phyloP scores from a whole-genome alignment of 129 eudicot species.

The Flaveria ramosissima region DNA sequence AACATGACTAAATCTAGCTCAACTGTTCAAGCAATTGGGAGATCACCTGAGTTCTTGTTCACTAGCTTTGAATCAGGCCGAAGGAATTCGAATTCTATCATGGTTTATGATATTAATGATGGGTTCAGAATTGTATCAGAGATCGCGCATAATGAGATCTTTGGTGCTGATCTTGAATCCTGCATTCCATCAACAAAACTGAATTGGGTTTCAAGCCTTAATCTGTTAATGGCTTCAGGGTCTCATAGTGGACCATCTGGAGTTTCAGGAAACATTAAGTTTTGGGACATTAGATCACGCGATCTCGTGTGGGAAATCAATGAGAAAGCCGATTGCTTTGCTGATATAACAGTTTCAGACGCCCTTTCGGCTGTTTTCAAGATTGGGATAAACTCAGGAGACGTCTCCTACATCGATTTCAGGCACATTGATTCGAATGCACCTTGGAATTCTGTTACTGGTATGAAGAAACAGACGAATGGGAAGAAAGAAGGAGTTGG shows the following conservation, averaged over 20 bases:
- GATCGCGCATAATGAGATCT: slow-evolving; percentile 70
- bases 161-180: slow-evolving; percentile 77
- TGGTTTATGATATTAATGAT: slow-evolving; percentile 65
- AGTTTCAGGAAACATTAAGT: slow-evolving; percentile 62
- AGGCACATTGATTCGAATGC: slow-evolving; percentile 49
- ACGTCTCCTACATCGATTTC: slow-evolving; percentile 67
- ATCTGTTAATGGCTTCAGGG: slow-evolving; percentile 86
- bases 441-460: slow-evolving; percentile 71
- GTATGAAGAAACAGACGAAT: slow-evolving; percentile 45
- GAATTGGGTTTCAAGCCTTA: slow-evolving; percentile 69
- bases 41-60: slow-evolving; percentile 58
- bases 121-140: slow-evolving; percentile 49
- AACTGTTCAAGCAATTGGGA: slow-evolving; percentile 80
- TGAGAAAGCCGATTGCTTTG: slow-evolving; percentile 76
- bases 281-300: slow-evolving; percentile 92
- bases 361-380: slow-evolving; percentile 66
- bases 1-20: slow-evolving; percentile 86
- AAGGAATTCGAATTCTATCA: slow-evolving; percentile 72
- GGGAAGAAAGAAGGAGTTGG: slow-evolving; percentile 89
- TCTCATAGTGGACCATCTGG: slow-evolving; percentile 93
- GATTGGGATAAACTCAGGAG: slow-evolving; percentile 87
- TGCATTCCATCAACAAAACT: slow-evolving; percentile 80
- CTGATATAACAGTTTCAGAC: slow-evolving; percentile 72
- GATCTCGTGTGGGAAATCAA: slow-evolving; percentile 72
- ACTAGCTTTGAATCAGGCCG: slow-evolving; percentile 85